These are phyloP conservation scores for Phialocephala subalpina DNA, from an alignment of 2,329 filamentous ascomycete species.

Conservation along the genomic window DNA sequence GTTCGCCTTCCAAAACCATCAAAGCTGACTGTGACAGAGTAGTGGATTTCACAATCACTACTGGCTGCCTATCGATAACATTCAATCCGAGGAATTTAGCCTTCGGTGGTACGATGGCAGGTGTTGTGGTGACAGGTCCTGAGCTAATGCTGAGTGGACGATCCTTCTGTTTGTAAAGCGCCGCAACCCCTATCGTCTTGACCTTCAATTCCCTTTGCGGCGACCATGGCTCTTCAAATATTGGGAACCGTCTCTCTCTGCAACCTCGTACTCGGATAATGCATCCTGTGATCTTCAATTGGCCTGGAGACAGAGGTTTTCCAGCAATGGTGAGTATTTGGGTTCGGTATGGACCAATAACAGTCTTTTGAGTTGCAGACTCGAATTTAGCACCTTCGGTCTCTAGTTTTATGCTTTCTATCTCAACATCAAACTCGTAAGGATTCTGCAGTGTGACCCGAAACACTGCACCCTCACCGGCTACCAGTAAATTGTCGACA, in stretches of 20 bases:
- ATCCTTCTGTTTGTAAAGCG: conserved; percentile 45
- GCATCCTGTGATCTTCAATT: conserved; percentile 79
- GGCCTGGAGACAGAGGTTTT: conserved; percentile 70
- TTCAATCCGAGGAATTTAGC: conserved; percentile 67
- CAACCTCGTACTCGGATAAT: conserved; percentile 83
- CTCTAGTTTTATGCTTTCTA: conserved; percentile 82
- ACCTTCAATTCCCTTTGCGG: conserved; percentile 74
- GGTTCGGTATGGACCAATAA: conserved; percentile 83
- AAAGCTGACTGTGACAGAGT: conserved; percentile 84
- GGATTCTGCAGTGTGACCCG: conserved; percentile 90
- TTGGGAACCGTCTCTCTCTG: conserved; percentile 81
- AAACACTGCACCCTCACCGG: conserved; percentile 80
- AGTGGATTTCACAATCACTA: conserved; percentile 77
- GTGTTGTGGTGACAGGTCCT: conserved; percentile 46
- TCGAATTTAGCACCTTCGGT: conserved; percentile 78
- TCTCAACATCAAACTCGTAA: conserved; percentile 89
- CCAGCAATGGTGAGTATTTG: conserved; percentile 80
- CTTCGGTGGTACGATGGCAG: conserved; percentile 53
- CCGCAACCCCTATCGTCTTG: conserved; percentile 75
- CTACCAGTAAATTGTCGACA: conserved; percentile 75
- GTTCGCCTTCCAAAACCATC: conserved; percentile 94
- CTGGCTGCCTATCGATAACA: conserved; percentile 82
- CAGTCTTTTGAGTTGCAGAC: conserved; percentile 67
- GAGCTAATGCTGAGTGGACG: conserved; percentile 45
- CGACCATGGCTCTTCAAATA: conserved; percentile 81